These are phyloP conservation scores for Aspergillus indologenus DNA, from an alignment of 495 filamentous ascomycete genomes.

Conservation along the genomic window DNA sequence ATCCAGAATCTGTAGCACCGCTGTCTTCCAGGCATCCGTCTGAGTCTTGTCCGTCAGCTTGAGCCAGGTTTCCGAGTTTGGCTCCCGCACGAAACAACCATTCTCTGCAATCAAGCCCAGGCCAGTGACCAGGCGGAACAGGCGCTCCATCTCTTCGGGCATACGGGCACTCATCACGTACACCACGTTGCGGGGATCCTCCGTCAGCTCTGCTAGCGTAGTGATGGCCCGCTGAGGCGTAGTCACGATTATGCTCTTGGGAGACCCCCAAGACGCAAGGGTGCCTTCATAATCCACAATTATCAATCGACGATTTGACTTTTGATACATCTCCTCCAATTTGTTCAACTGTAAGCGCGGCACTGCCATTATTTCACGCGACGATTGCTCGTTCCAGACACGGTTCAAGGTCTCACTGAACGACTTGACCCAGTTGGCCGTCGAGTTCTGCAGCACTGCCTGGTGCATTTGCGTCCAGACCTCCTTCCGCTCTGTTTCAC, in stretches of 20 bases:
- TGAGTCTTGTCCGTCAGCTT: conserved; percentile 66
- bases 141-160: conserved; percentile 79
- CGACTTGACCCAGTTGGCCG: conserved; percentile 73
- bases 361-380: conserved; percentile 77
- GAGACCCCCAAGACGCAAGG: conserved; percentile 77
- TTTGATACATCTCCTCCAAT: conserved; percentile 61
- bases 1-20: conserved; percentile 69
- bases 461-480: conserved; percentile 74
- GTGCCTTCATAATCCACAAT: conserved; percentile 93
- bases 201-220: conserved; percentile 71
- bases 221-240: conserved; percentile 81
- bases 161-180: conserved; percentile 88
- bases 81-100: conserved; percentile 79
- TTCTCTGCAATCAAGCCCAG: conserved; percentile 90
- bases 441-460: conserved; percentile 76
- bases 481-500: conserved; percentile 62
- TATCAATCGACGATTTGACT: conserved; percentile 66
- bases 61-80: conserved; percentile 64
- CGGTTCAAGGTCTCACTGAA: conserved; percentile 65
- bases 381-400: conserved; percentile 77
- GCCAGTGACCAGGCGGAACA: conserved; percentile 74
- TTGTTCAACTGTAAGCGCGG: conserved; percentile 69
- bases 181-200: conserved; percentile 76
- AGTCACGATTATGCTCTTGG: conserved; percentile 73
- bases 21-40: conserved; percentile 71